Base-by-base conservation (phyloP, 2,329 filamentous ascomycete genomes). In the Exophiala spinifera region DNA sequence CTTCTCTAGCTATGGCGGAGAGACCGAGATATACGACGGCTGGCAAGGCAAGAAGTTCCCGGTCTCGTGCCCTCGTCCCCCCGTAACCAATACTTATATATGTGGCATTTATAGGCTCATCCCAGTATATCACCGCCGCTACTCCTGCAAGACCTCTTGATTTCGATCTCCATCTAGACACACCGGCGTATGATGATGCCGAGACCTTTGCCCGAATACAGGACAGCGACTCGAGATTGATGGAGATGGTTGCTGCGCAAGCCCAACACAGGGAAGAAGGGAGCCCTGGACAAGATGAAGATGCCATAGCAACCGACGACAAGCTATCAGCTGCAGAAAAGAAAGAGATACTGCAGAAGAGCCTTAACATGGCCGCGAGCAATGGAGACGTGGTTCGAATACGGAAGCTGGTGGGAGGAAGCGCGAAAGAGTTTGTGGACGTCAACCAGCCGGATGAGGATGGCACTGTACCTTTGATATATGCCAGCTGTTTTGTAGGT, bases 1-100 rank as follows among this genome's bases (percentile, higher is more conserved):
- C 65, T 81, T 87, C 31, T 81, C 85, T 3, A 78, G 76, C 44
- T 81, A 85, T 60, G 80, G 87, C 52, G 79, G 80, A 36, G 94
- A 97, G 77, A 96, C 91, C 37, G 94, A 97, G 77, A 90, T 96
- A 76, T 99, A 97, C 71, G 94, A 99, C 80, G 94, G 90, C 64
- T 99, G 94, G 94, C 91, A 97, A 85, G 92, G 92, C 87, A 70
- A 69, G 78, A 15, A 46, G 19, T 10, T n/a, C 23, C 40, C 42
- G 14, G 46, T 56, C 46, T 56, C 50, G 45, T 55, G 51, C 44
- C 28, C 28, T 31, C 28, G 28, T 33, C 33, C 23, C n/a, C 21
- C 45, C 39, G 33, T 11, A 51, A 20, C 43, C 17, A 47, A 20
- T 46, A 37, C 51, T 59, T 20, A 56, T 49, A 54, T 23, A 21